Percentiles rank a stretch among this genome's conserved stretches.
These are phyloP conservation scores for Pythium graminicola DNA, from an alignment of 352 stramenopile genomes.

Conservation along the genomic window DNA sequence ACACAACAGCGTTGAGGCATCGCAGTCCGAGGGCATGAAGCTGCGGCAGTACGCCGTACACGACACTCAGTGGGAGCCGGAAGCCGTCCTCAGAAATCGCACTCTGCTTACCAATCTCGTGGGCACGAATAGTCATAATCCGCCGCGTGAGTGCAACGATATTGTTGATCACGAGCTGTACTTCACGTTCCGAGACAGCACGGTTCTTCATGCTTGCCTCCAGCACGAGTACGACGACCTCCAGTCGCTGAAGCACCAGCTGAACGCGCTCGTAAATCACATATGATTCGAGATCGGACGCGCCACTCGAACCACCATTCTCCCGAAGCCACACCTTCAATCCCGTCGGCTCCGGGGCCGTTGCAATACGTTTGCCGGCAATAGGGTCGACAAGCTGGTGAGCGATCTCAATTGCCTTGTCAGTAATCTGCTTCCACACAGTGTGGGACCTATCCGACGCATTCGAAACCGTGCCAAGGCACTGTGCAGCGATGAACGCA, in stretches of 20 bases:
- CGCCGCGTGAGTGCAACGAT: constrained; percentile 51
- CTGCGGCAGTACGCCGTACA: constrained; percentile 58
- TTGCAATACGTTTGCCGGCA: constrained; percentile 40
- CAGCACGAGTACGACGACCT: constrained; percentile 34
- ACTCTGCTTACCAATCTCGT: constrained; percentile 76
- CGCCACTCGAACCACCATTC: constrained; percentile 22
- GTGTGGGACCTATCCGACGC: constrained; percentile 55
- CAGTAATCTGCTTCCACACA: constrained; percentile 58
- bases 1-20: constrained; percentile 34
- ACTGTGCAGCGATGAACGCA: constrained; percentile 26
- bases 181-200: constrained; percentile 67
- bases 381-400: constrained; percentile 65
- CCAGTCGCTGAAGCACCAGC: constrained; percentile 33
- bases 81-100: constrained; percentile 73
- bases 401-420: constrained; percentile 50
- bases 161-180: constrained; percentile 54
- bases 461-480: constrained; percentile 45
- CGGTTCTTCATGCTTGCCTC: constrained; percentile 38
- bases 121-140: constrained; percentile 50
- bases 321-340: constrained; percentile 61
- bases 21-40: constrained; percentile 45
- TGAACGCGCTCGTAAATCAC: constrained; percentile 57
- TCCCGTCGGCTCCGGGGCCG: constrained; percentile 25
- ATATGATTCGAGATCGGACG: constrained; percentile 26
- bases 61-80: constrained; percentile 59